Evolutionary conservation across 805 yeast genomes (phyloP), one percentile per base, ranked within the genome.

Genomic region (Maudiozyma serrabonitensis): DNA sequence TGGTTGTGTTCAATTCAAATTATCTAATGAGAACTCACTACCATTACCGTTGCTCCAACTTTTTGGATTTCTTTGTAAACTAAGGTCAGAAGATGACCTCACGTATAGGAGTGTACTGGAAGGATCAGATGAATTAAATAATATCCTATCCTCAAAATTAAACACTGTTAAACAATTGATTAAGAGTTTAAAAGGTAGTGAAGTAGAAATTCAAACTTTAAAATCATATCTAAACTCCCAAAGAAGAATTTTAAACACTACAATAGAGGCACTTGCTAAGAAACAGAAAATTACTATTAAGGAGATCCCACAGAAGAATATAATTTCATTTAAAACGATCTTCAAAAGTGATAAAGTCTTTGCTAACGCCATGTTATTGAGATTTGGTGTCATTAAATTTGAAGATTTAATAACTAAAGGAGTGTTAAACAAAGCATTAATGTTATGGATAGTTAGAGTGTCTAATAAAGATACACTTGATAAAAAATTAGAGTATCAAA

Each of bases 361-460:
- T 54, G 74, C 75, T 25, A 76, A 76, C 52, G 73, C 86, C 2
- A 63, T 84, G 21, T 61, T 80, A 12, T 62, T 80, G 25, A 68
- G 78, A 0, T 75, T 81, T 59, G 90, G 88, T 8, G 72, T 79
- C 11, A 63, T 75, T 3, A 70, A 72, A 19, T 80, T 74, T 56
- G 81, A 78, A 4, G 80, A 77, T 43, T 56, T 84, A 15, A 57
- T 74, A 2, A 66, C 67, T 7, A 69, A 76, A 41, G 70, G 73
- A 41, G 71, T 79, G 43, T 66, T 79, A 50, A 82, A 81, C 49
- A 84, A 81, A 55, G 75, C 76, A 2, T 68, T 85, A 63, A 62
- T 82, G 19, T 63, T 85, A 39, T 85, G 83, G 79, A 68, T 84
- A 25, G 76, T 84, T 35, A 71, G 88, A 56, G 75, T 78, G 50